phyloP scores from a whole-genome alignment of 108 stramenopile genomes.

The Nitzschia palea region DNA sequence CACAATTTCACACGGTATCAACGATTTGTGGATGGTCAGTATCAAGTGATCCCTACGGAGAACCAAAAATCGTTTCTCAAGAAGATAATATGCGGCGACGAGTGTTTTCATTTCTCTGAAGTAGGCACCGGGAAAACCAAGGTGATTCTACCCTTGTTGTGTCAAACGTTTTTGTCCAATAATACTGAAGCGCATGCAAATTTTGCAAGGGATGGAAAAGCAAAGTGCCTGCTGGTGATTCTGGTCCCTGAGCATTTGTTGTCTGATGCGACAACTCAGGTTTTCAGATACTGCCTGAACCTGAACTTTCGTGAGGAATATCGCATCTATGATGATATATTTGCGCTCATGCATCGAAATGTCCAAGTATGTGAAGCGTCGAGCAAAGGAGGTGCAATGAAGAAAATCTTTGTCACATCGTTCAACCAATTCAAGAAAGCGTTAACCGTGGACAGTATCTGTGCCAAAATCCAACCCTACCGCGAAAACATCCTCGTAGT shows the following conservation, averaged over 20 bases:
- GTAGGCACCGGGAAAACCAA: slow-evolving; percentile 38
- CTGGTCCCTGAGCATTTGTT: slow-evolving; percentile 38
- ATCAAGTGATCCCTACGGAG: slow-evolving; percentile 23
- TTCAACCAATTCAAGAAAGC: slow-evolving; percentile 41
- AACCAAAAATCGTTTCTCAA: slow-evolving; percentile 35
- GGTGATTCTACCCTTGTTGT: slow-evolving; percentile 32
- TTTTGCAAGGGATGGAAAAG: slow-evolving; percentile 26
- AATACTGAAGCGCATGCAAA: slow-evolving; percentile 28
- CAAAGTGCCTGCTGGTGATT: slow-evolving; percentile 29
- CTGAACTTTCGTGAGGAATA: slow-evolving; percentile 37
- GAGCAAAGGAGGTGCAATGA: slow-evolving; percentile 1
- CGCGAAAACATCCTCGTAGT: slow-evolving; percentile 27
- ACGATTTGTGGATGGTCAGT: slow-evolving; percentile 29
- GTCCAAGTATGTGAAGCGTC: slow-evolving; percentile 12
- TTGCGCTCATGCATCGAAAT: slow-evolving; percentile 29
- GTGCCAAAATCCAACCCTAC: slow-evolving; percentile 24
- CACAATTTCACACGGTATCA: slow-evolving; percentile 29
- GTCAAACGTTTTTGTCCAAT: slow-evolving; percentile 36
- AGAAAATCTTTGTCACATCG: slow-evolving; percentile 32
- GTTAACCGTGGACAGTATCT: slow-evolving; percentile 28
- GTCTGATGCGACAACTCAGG: slow-evolving; percentile 29
- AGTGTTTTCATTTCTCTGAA: slow-evolving; percentile 32
- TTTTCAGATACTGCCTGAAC: slow-evolving; percentile 32
- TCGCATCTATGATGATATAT: slow-evolving; percentile 35
- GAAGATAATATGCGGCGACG: slow-evolving; percentile 29